Evolutionary conservation across 257 asterid genomes (phyloP), one percentile per base, ranked within the genome.

Genomic region (Coffea canephora): DNA sequence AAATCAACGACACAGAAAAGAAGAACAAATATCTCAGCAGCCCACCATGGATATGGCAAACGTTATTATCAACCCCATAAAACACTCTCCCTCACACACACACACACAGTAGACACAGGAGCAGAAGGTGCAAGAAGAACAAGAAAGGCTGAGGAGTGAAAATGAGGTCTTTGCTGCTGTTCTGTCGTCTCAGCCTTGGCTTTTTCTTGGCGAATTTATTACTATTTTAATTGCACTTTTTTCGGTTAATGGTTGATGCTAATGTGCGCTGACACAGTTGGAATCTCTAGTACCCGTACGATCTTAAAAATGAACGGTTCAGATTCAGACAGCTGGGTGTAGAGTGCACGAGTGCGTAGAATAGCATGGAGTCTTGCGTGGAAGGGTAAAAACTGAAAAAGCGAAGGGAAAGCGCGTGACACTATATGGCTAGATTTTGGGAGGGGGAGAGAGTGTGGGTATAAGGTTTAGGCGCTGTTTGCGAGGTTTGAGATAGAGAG

Each of bases 191-290:
- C 55, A 57, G 67, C 39, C 5, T 62, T 55, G 77, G 34, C 34
- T 55, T 74, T 81, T 77, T 81, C 73, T 69, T 8, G 82, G 79
- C 39, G 39, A 31, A 57, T 49, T 77, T 71, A 73, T 66, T 54
- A 78, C 41, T 86, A 86, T 71, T 83, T 81, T 89, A 80, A 75
- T 82, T 74, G 86, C 86, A 82, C 88, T 85, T 75, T 86, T 79
- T 72, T 67, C 46, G 46, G 36, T 57, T 9, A 79, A 81, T 77
- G 87, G 83, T 45, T 73, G 48, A 50, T 9, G 84, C 90, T 84
- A 84, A 76, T 75, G 72, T 82, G 80, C 80, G 85, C 89, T 23
- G 39, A n/a, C 25, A 18, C 11, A 66, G 39, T 18, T 65, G 79
- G 50, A 34, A 67, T 45, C 43, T 69, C 71, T 83, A 59, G 21